Percentiles rank a stretch among this genome's conserved stretches.
Conservation (phyloP, 768 basidiomycete species). For the Podaxis rugospora region DNA sequence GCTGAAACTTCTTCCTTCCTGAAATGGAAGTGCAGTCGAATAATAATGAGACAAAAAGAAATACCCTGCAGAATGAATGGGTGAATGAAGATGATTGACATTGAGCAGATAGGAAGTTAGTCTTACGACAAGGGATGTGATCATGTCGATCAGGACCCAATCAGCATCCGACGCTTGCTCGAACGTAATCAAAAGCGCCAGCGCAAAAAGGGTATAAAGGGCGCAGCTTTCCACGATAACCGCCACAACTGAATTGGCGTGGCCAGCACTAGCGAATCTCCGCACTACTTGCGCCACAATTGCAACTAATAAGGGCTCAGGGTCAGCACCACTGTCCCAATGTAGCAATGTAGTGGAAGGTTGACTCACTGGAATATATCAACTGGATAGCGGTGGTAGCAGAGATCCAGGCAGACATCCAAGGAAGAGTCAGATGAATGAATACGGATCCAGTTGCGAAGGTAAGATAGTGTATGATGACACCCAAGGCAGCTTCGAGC, state of each 20-base stretch:
- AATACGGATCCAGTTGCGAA: not conserved
- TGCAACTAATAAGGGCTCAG: not conserved
- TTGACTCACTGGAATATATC: slow-evolving; percentile 3
- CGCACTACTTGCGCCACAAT: not conserved
- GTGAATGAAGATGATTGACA: not conserved
- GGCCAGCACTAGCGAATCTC: not conserved
- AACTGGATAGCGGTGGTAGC: not conserved
- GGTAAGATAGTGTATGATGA: not conserved
- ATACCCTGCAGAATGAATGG: not conserved
- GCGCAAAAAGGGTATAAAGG: slow-evolving; percentile 2
- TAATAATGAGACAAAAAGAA: slow-evolving; percentile 5
- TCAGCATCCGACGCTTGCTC: slow-evolving; percentile 3
- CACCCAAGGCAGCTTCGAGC: not conserved
- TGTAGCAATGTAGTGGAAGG: not conserved
- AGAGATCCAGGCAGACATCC: not conserved
- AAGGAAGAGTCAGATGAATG: slow-evolving; percentile 2
- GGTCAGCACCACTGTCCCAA: not conserved
- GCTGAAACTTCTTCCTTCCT: not conserved
- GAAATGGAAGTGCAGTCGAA: not conserved
- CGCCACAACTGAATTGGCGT: not conserved
- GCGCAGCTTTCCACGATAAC: slow-evolving; percentile 7
- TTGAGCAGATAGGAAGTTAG: not conserved
- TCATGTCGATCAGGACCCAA: slow-evolving; percentile 8
- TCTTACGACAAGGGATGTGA: slow-evolving; percentile 6
- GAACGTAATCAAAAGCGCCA: slow-evolving; percentile 3